Evolutionary conservation across 139 green algal genomes (phyloP), one percentile per base, ranked within the genome.

Genomic region (Axilococcus clingmanii): DNA sequence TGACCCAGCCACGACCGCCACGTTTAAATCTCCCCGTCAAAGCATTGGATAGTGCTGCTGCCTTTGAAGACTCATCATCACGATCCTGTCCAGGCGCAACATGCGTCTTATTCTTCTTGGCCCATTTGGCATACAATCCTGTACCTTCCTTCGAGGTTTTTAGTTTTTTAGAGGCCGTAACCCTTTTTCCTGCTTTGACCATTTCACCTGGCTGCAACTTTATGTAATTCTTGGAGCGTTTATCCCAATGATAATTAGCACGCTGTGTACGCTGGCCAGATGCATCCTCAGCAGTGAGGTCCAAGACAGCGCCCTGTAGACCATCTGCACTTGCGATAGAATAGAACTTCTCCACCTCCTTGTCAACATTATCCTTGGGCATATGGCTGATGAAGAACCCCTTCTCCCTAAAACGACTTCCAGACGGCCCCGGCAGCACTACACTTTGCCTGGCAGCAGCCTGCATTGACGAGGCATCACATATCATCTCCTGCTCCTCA

Each of bases 241-340:
- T 88, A 76, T 93, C 84, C 84, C 82, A 93, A 36, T 88, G 72
- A 57, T 54, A 85, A n/a, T 57, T 47, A 33, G 74, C 57, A 30
- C 31, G 24, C n/a, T 12, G 20, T 32, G 37, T 7, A 42, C 25
- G 48, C 22, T 19, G 32, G 19, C 9, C 23, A 66, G 57, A 46
- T 66, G 36, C 40, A 29, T 94, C 84, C 57, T 94, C 84, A 4
- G 59, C 83, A 3, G 62, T 76, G 16, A 94, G 33, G 61, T 94
- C 84, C 63, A 94, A 48, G 42, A 93, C 81, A 17, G 76, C 76
- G 4, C 52, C 63, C 29, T 45, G 23, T n/a, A 72, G 33, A 11
- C 33, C 33, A 35, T 33, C 50, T 12, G 37, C 55, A 0, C 25
- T 50, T 8, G 25, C 59, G 14, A 66, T 27, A 14, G 6, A 55